Conservation (phyloP, 2,329 filamentous ascomycete genomes). For the Scortechinia acanthostroma region DNA sequence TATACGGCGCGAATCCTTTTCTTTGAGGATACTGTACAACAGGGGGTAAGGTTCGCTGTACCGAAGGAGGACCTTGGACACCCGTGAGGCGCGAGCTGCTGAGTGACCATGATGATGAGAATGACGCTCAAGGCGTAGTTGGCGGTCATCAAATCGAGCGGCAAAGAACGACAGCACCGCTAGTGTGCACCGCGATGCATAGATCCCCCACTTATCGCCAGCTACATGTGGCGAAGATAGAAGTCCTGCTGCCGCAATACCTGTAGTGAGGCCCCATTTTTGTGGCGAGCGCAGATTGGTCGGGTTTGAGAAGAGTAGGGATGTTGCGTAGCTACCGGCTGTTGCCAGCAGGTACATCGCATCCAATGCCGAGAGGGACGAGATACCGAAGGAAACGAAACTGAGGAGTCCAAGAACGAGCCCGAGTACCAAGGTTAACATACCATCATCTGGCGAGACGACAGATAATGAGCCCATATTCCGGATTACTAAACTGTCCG, state of each 20-base stretch:
- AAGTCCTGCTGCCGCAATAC: neutral
- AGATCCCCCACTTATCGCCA: neutral
- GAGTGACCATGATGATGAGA: conserved; percentile 9
- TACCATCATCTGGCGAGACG: neutral
- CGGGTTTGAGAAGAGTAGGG: too few species aligned
- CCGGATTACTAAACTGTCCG: too few species aligned
- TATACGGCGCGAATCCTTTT: conserved; percentile 88
- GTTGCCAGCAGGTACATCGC: too few species aligned
- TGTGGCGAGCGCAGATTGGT: neutral
- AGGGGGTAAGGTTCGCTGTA: conserved; percentile 68
- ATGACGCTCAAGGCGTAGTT: conserved; percentile 14
- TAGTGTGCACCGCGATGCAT: conserved; percentile 5
- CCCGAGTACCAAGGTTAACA: neutral
- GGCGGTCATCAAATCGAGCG: conserved; percentile 19
- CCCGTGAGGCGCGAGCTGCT: conserved; percentile 41
- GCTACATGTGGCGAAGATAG: neutral
- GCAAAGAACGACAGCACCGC: conserved; percentile 18
- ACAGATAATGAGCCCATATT: neutral
- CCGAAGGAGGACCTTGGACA: conserved; percentile 70
- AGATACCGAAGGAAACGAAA: neutral
- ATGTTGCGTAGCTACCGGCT: too few species aligned
- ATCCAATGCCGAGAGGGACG: neutral
- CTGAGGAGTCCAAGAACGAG: neutral
- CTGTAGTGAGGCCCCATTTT: neutral
- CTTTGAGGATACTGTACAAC: conserved; percentile 76